phyloP scores from a whole-genome alignment of 371 early-diverging fungal genomes.

The Zychaea mexicana region DNA sequence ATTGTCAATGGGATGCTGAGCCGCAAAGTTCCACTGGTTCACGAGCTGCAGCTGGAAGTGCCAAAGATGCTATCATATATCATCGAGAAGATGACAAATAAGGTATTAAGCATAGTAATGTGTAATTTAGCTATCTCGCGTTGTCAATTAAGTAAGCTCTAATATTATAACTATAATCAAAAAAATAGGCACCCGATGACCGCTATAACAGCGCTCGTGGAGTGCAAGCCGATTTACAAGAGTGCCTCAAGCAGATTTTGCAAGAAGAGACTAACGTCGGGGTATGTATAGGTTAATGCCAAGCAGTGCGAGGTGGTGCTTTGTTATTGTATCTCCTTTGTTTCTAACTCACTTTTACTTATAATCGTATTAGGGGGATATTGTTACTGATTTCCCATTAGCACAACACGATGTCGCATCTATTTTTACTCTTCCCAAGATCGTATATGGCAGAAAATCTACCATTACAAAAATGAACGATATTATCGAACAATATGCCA shows the following conservation, averaged over 20 bases:
- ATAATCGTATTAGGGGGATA: background rate
- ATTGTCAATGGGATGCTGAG: conserved; percentile 55
- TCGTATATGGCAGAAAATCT: conserved; percentile 39
- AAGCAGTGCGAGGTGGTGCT: background rate
- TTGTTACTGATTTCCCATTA: conserved; percentile 33
- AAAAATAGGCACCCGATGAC: conserved; percentile 58
- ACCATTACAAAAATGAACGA: conserved; percentile 34
- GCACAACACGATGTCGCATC: conserved; percentile 46
- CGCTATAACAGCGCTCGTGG: conserved; percentile 59
- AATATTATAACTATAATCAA: too few relatives aligned
- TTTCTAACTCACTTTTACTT: too few relatives aligned
- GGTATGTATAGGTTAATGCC: background rate
- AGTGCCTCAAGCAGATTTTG: conserved; percentile 25
- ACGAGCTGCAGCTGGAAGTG: conserved; percentile 49
- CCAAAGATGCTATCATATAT: conserved; percentile 52
- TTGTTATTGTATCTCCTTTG: too few relatives aligned
- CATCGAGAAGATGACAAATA: conserved; percentile 59
- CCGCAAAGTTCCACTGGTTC: conserved; percentile 43
- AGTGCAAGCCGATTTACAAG: conserved; percentile 57
- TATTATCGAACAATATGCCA: conserved; percentile 36
- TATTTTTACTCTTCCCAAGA: conserved; percentile 45
- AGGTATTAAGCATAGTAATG: conserved; percentile 35
- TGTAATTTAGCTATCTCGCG: too few relatives aligned
- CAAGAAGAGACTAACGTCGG: background rate
- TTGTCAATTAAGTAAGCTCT: too few relatives aligned